Base-by-base conservation (phyloP, 768 basidiomycete species). In the Mycena sanguinolenta region DNA sequence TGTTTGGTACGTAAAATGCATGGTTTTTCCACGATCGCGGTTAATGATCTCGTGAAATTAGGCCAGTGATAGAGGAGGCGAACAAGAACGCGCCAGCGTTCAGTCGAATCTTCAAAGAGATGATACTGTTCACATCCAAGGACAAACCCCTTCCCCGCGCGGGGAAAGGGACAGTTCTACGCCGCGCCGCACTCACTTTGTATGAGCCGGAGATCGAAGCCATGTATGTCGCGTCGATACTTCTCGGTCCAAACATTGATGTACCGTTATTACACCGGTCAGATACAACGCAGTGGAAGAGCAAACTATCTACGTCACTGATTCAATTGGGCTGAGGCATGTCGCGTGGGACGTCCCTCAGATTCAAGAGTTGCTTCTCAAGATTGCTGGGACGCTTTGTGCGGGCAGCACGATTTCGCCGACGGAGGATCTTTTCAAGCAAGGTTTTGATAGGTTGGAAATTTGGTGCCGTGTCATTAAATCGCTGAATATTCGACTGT, bases 21-120 rank as follows among this genome's bases (percentile, higher is more conserved):
- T n/a, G n/a, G n/a, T n/a, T n/a, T n/a, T n/a, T n/a, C n/a, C n/a
- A n/a, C n/a, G n/a, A n/a, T n/a, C n/a, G n/a, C n/a, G n/a, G n/a
- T n/a, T n/a, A n/a, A n/a, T n/a, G n/a, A n/a, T n/a, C n/a, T n/a
- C n/a, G n/a, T n/a, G n/a, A n/a, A 23, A 49, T 4, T 3, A 86
- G 82, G 82, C 78, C 76, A 2, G 69, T 75, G 12, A 79, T 86
- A 4, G 85, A 85, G 27, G 80, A 84, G 46, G 85, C 84, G 8
- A 87, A 87, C 70, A 74, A 69, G 36, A 73, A 75, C 2, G 81
- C 82, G 0, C 85, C 86, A 0, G 64, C 79, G 0, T 85, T 82
- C 53, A 84, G 83, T 65, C 78, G 82, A 23, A 79, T 87, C 13
- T 86, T 84, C 77, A 85, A 85, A 69, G 84, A 89, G 73, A 85